Conservation (phyloP, 345 rosid species). For the Cardamine occulta region DNA sequence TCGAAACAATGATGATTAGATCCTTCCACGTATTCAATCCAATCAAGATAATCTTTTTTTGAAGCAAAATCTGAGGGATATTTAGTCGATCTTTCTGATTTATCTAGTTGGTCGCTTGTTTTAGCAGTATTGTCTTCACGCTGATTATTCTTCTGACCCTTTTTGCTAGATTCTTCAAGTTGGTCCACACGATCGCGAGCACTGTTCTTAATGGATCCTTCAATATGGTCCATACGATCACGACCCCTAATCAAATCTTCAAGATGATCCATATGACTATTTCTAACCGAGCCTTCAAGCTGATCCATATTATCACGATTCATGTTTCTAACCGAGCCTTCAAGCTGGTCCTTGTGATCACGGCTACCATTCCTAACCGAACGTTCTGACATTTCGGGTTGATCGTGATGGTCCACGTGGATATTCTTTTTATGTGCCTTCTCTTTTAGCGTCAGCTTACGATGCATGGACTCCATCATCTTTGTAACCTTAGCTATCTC, state of each 20-base stretch:
- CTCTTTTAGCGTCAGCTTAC: constrained; percentile 39
- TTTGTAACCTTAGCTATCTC: constrained; percentile 37
- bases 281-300: constrained; percentile 37
- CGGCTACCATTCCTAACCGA: constrained; percentile 30
- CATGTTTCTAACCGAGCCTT: constrained; percentile 27
- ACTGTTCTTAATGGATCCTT: constrained; percentile 17
- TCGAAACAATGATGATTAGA: constrained; percentile 44
- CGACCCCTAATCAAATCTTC: constrained; percentile 40
- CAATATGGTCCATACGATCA: constrained; percentile 13
- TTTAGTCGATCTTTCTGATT: not conserved
- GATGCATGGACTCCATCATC: constrained; percentile 44
- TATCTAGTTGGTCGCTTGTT: constrained; percentile 10
- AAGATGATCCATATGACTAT: constrained; percentile 38
- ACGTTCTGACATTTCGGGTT: constrained; percentile 4
- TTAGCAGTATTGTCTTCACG: constrained; percentile 12
- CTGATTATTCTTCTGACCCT: not conserved
- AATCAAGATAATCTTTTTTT: constrained; percentile 41
- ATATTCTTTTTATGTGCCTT: constrained; percentile 20
- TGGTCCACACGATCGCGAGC: constrained; percentile 14
- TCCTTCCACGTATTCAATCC: constrained; percentile 46
- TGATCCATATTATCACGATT: constrained; percentile 33
- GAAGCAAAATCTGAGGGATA: constrained; percentile 28
- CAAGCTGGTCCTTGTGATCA: constrained; percentile 20
- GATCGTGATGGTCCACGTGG: constrained; percentile 25
- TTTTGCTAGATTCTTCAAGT: constrained; percentile 23